A percentile compares a stretch with the other conserved stretches of the same genome.
Evolutionary conservation across 352 stramenopile genomes (phyloP).

Genomic region (Globisporangium nodosum): DNA sequence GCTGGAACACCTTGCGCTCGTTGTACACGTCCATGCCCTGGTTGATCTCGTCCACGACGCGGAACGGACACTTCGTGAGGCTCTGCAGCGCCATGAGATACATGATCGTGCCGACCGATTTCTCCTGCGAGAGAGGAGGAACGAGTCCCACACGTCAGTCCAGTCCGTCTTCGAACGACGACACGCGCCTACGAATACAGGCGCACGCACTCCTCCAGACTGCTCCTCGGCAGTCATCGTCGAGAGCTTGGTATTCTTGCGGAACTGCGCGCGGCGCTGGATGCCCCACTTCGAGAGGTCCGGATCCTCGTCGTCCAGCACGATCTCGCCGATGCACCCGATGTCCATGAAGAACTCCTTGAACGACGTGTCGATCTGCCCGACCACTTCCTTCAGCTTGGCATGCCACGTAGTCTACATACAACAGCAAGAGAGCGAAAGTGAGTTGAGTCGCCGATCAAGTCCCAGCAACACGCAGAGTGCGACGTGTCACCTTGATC

Average conservation of each 20-base stretch:
- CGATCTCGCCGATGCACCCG: slow-evolving; percentile 79
- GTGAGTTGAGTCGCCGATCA: neutral
- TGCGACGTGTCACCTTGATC: slow-evolving; percentile 45
- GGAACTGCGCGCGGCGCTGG: slow-evolving; percentile 79
- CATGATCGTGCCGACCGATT: slow-evolving; percentile 89
- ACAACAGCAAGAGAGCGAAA: neutral
- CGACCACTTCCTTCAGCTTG: slow-evolving; percentile 64
- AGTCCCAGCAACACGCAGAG: neutral
- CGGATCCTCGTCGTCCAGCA: slow-evolving; percentile 67
- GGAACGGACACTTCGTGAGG: slow-evolving; percentile 83
- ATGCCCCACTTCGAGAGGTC: slow-evolving; percentile 88
- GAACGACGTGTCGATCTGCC: slow-evolving; percentile 77
- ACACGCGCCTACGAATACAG: slow-evolving; percentile 11
- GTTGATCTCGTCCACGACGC: slow-evolving; percentile 88
- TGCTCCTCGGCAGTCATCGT: slow-evolving; percentile 86
- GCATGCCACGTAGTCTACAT: slow-evolving; percentile 60
- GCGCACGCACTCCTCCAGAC: slow-evolving; percentile 65
- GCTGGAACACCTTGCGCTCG: slow-evolving; percentile 86
- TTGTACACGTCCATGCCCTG: slow-evolving; percentile 90
- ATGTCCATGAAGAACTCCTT: slow-evolving; percentile 84
- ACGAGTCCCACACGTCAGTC: slow-evolving; percentile 6
- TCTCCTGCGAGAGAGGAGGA: slow-evolving; percentile 45
- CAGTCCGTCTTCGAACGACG: neutral
- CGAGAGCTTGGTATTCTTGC: slow-evolving; percentile 75
- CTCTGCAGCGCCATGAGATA: slow-evolving; percentile 88